A percentile compares a stretch with the other conserved stretches of the same genome.
Evolutionary conservation across 805 yeast genomes (phyloP).

Genomic region (Monosporozyma servazzii): DNA sequence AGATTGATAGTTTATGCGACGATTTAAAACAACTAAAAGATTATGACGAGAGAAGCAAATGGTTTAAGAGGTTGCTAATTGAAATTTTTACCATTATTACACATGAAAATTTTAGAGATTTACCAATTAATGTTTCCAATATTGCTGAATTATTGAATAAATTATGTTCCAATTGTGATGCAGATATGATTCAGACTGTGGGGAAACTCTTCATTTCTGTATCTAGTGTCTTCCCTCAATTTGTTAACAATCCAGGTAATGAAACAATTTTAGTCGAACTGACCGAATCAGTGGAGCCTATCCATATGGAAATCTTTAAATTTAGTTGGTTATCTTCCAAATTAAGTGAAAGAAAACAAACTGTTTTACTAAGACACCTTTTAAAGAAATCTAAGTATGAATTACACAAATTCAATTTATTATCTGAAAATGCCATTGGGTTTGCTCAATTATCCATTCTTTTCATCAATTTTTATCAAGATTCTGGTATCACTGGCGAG

Average conservation of each 20-base stretch:
- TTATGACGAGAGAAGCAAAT: conserved; percentile 12
- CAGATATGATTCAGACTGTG: conserved; percentile 7
- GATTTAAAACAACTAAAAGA: conserved; percentile 10
- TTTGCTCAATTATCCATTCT: conserved; percentile 54
- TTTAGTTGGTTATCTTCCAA: conserved; percentile 28
- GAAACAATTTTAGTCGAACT: conserved; percentile 17
- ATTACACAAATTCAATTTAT: conserved; percentile 48
- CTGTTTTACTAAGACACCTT: conserved; percentile 17
- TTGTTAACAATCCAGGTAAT: conserved; percentile 9
- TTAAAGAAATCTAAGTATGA: conserved; percentile 31
- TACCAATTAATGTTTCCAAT: background rate
- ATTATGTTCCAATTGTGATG: conserved; percentile 1
- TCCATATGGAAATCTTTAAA: conserved; percentile 18
- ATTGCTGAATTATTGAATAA: conserved; percentile 8
- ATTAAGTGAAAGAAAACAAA: conserved; percentile 18
- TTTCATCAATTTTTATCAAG: conserved; percentile 34
- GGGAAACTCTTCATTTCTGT: conserved; percentile 19
- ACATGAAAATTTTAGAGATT: background rate
- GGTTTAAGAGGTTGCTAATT: conserved; percentile 16
- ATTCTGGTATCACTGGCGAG: conserved; percentile 34
- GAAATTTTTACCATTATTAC: conserved; percentile 14
- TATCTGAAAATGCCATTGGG: conserved; percentile 73
- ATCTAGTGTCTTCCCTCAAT: conserved; percentile 9
- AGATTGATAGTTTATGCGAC: conserved; percentile 6
- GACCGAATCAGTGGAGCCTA: conserved; percentile 5